Percentiles rank a stretch among this genome's conserved stretches.
Conservation (phyloP, 805 yeast genomes). For the Tetrapisispora nanseiensis region DNA sequence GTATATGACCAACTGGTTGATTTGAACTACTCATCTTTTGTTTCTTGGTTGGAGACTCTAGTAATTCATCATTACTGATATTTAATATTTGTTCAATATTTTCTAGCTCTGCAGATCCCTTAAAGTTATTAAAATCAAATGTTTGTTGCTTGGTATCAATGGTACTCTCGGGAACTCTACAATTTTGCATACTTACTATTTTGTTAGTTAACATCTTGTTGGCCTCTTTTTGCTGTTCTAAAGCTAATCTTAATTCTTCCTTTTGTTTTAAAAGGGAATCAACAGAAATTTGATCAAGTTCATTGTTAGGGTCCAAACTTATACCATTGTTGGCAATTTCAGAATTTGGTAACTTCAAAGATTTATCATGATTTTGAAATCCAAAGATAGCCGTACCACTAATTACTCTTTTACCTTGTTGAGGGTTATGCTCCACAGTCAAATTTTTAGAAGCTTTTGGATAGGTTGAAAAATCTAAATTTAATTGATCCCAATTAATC, state of each 20-base stretch:
- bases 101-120: not conserved
- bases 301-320: not conserved
- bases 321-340: not conserved
- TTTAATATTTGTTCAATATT: not conserved
- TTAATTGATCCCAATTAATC: conserved; percentile 17
- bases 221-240: conserved; percentile 25
- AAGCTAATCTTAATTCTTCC: conserved; percentile 23
- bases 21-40: not conserved
- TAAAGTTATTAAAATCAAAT: not conserved
- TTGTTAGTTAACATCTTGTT: conserved; percentile 24
- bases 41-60: conserved; percentile 3
- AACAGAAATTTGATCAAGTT: not conserved
- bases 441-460: not conserved
- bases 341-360: conserved; percentile 24
- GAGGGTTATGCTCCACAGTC: not conserved
- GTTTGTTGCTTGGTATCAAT: conserved; percentile 12
- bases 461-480: conserved; percentile 7
- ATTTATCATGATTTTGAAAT: conserved; percentile 51
- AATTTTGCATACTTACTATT: conserved; percentile 19
- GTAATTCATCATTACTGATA: not conserved
- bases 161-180: conserved; percentile 11
- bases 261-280: conserved; percentile 19
- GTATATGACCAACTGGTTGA: not conserved
- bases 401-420: conserved; percentile 45
- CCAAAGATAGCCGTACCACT: conserved; percentile 84